Evolutionary conservation across 1,139 yeast species (phyloP), one percentile per base, ranked within the genome.

Genomic region (Magnusiomyces paraingens): DNA sequence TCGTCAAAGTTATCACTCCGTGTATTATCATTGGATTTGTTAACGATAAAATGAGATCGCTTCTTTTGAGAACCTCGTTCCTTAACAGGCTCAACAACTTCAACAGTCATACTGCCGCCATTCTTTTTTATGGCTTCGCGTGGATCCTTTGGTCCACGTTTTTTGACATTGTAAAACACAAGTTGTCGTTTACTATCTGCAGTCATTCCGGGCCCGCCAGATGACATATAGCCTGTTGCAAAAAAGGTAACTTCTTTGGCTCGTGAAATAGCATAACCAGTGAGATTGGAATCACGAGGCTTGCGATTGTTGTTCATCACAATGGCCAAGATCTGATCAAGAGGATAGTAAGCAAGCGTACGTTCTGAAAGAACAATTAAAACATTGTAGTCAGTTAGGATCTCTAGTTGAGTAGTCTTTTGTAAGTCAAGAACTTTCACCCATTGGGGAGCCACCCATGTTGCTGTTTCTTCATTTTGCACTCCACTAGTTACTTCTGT

Each of bases 321-420:
- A 41, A 47, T 46, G 4, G 56, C 48, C 12, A 70, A 57, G 59
- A 76, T 52, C 65, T 65, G 66, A 64, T 71, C 73, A 62, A 89
- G 70, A 32, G 82, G 79, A 60, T 83, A 82, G 67, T 85, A 83
- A 53, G 81, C 74, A 50, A 91, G 72, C 17, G 76, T 75, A 59
- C 77, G 80, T 56, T 79, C 84, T 15, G 83, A 78, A 51, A 88
- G 71, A 2, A 86, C 70, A 15, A 88, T 70, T 12, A 86, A 72
- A 44, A 85, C 69, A 47, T 83, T 80, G 57, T 82, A 73, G 29
- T 78, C 76, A 2, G 81, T 78, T 45, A 86, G 71, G 5, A 84
- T 83, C 21, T 79, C 78, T 46, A 91, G 70, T 61, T 82, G 84
- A n/a, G 79, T 74, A 17, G 86, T 81, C 51, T 77, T 79, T 6